Conservation (phyloP, 2,329 filamentous ascomycete genomes). For the Aspergillus proliferans region DNA sequence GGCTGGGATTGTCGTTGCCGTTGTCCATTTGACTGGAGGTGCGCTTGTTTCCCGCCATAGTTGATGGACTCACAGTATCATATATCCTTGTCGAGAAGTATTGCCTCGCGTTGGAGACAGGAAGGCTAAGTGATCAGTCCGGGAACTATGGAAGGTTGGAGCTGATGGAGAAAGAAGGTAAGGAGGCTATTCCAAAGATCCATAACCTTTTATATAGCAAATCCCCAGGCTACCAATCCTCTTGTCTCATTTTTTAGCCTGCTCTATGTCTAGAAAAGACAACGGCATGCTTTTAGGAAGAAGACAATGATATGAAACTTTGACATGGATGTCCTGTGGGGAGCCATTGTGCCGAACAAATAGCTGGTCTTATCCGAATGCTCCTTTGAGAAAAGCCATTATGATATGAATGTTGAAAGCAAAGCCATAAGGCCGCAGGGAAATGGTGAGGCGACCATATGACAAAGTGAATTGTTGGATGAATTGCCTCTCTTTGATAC, state of each 20-base stretch:
- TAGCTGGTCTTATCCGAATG: not conserved
- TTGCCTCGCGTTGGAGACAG: too few relatives aligned
- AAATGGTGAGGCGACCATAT: not conserved
- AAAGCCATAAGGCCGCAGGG: not conserved
- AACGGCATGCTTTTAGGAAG: not conserved
- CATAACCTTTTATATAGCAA: not conserved
- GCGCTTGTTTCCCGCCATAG: conserved; percentile 1
- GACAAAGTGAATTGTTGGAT: not conserved
- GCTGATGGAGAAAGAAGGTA: too few relatives aligned
- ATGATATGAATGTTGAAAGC: not conserved
- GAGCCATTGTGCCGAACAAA: not conserved
- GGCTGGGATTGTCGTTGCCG: not conserved
- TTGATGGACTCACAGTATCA: not conserved
- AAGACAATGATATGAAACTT: not conserved
- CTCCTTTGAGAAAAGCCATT: not conserved
- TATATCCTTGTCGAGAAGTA: not conserved
- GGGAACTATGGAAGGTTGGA: too few relatives aligned
- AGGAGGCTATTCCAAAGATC: too few relatives aligned
- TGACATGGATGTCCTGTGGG: not conserved
- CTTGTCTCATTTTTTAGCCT: not conserved
- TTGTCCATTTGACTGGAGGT: not conserved
- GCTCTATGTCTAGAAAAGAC: not conserved
- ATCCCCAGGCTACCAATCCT: not conserved
- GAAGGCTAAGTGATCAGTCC: too few relatives aligned
- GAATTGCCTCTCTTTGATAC: not conserved